Base-by-base conservation (phyloP, 768 basidiomycete species). In the Cytidiella melzeri region DNA sequence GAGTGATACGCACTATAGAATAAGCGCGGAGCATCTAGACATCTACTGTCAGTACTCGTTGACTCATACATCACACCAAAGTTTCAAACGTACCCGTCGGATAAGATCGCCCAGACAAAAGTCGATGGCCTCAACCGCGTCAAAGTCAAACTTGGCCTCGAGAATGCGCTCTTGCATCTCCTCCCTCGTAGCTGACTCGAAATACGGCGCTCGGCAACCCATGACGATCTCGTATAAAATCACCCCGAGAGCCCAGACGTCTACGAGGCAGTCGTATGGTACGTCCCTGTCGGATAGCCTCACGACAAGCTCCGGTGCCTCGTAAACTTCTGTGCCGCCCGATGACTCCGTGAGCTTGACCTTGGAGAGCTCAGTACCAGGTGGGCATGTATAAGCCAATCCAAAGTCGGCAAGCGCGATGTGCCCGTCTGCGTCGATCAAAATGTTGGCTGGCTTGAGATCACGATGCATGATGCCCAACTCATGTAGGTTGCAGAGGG, bases 391-490 rank as follows among this genome's bases (percentile, higher is more conserved):
- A n/a, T n/a, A n/a, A 3, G 52, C 55, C n/a, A 46, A 21, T 0
- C 55, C 55, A 25, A 56, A 52, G 51, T 59, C 57, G 13, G 50
- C 41, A 13, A 59, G 48, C n/a, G 50, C 51, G 47, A 54, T 12
- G 20, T 49, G 47, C 5, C 55, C 57, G 27, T 38, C 26, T 4
- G 27, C 27, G 15, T 40, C 26, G 43, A 59, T 20, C 11, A 59
- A 46, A 20, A 59, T 41, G 45, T 59, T 56, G 10, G 52, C 55
- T 5, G 57, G 55, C 25, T 56, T 59, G 47, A 59, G 46, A 40
- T 59, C 55, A 5, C 52, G 47, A 45, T 59, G 57, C 10, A 56
- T 37, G 15, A 27, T 43, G 37, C 39, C 25, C 20, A 30, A 10
- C 23, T 23, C 24, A n/a, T 41, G 47, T 10, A 48, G 39, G 24